A percentile compares a stretch with the other conserved stretches of the same genome.
Conservation (phyloP, 768 basidiomycete genomes). For the Lentinula raphanica region DNA sequence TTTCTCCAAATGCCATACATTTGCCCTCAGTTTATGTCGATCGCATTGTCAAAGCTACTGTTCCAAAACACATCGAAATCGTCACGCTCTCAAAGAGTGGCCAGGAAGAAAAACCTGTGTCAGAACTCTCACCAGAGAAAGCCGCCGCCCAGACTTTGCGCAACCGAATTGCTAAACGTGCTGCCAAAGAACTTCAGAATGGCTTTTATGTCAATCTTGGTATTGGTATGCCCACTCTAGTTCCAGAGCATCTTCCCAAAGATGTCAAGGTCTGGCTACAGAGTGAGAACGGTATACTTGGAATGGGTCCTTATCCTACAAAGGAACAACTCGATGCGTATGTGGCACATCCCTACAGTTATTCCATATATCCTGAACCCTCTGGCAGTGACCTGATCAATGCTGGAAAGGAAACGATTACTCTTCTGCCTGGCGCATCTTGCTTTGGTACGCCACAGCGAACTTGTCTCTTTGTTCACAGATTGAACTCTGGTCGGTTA, state of each 20-base stretch:
- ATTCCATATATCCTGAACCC: conserved; percentile 3
- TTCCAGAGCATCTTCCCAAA: conserved; percentile 70
- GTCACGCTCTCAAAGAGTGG: conserved; percentile 53
- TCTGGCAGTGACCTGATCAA: conserved; percentile 77
- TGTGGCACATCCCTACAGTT: neutral
- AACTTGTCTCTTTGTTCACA: neutral
- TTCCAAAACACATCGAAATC: conserved; percentile 75
- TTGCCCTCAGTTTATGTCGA: conserved; percentile 85
- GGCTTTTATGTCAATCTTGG: conserved; percentile 87
- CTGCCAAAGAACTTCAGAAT: conserved; percentile 84
- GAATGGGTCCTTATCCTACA: conserved; percentile 88
- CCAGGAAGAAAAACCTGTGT: conserved; percentile 1
- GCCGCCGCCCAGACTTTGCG: conserved; percentile 50
- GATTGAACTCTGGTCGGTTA: too few species aligned
- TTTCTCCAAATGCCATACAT: conserved; percentile 80
- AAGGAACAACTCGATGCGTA: conserved; percentile 76
- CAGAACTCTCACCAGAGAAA: conserved; percentile 40
- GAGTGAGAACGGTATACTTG: conserved; percentile 87
- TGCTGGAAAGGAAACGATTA: conserved; percentile 92
- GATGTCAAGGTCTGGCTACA: conserved; percentile 84
- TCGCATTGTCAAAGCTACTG: conserved; percentile 75
- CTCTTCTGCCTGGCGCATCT: conserved; percentile 86
- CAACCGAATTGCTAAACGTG: conserved; percentile 77
- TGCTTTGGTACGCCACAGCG: conserved; percentile 76
- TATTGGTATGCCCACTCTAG: conserved; percentile 88